Percentiles rank a stretch among this genome's conserved stretches.
phyloP scores from a whole-genome alignment of 2,329 filamentous ascomycete species.

The Pseudohalonectria lignicola region DNA sequence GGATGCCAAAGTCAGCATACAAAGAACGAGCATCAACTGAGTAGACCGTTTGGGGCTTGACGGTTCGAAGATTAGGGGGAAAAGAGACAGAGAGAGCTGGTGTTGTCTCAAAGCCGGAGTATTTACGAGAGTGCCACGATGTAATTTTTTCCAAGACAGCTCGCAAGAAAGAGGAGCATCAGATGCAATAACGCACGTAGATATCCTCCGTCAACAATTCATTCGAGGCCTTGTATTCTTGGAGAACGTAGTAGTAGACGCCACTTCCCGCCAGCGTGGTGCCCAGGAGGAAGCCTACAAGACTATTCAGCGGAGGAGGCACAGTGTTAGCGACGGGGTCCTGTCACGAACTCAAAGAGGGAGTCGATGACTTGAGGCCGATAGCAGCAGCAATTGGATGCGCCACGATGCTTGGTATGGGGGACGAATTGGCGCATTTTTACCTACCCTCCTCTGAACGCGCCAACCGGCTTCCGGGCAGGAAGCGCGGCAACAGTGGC shows the following conservation, averaged over 20 bases:
- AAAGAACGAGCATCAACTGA: background rate
- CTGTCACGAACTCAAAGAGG: too few relatives aligned
- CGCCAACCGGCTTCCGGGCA: slow-evolving; percentile 47
- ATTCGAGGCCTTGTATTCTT: slow-evolving; percentile 90
- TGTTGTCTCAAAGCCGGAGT: slow-evolving; percentile 1
- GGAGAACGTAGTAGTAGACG: slow-evolving; percentile 85
- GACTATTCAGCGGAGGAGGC: slow-evolving; percentile 31
- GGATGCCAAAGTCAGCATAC: too few relatives aligned
- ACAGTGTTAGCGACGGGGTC: background rate
- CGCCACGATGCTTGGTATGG: too few relatives aligned
- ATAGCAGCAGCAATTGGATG: too few relatives aligned
- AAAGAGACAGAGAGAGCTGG: slow-evolving; percentile 4
- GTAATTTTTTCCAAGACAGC: background rate
- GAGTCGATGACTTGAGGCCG: too few relatives aligned
- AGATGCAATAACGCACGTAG: slow-evolving; percentile 59
- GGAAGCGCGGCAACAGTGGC: slow-evolving; percentile 36
- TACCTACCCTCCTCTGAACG: slow-evolving; percentile 51
- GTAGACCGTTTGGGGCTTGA: background rate
- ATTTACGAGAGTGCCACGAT: slow-evolving; percentile 1
- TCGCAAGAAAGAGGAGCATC: slow-evolving; percentile 13
- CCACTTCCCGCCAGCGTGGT: slow-evolving; percentile 66
- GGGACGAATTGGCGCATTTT: too few relatives aligned
- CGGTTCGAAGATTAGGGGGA: background rate
- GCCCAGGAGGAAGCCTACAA: slow-evolving; percentile 87
- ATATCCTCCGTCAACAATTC: slow-evolving; percentile 92